Evolutionary conservation across 305 asterid genomes (phyloP).

Genomic region (Ajuga reptans): DNA sequence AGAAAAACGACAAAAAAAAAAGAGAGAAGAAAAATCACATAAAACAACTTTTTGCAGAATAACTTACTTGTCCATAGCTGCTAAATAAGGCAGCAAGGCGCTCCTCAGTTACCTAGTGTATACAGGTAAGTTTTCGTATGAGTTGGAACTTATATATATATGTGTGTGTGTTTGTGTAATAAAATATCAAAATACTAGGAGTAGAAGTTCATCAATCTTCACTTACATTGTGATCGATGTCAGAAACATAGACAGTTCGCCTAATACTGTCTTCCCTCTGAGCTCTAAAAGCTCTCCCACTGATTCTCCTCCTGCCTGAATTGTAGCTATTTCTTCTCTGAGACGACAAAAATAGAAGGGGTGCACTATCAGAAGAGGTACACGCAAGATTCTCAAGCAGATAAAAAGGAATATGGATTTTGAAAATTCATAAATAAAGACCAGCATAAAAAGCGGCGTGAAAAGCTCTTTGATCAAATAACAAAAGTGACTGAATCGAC

Average conservation of each 20-base stretch:
- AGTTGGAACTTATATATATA: neutral
- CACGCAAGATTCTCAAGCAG: neutral
- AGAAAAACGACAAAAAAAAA: neutral
- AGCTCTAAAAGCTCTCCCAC: constrained; percentile 65
- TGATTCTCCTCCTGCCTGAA: constrained; percentile 58
- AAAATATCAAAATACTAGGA: neutral
- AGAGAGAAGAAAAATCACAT: neutral
- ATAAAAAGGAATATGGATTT: neutral
- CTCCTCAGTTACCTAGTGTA: constrained; percentile 70
- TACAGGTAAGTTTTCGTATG: constrained; percentile 23
- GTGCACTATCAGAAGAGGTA: neutral
- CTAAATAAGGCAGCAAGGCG: constrained; percentile 79
- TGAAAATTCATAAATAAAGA: neutral
- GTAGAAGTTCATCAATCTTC: neutral
- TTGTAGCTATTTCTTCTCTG: constrained; percentile 64
- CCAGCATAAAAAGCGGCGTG: neutral
- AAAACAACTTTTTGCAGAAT: neutral
- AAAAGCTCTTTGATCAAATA: neutral
- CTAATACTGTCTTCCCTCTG: constrained; percentile 86
- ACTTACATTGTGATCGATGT: constrained; percentile 73
- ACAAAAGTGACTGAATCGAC: neutral
- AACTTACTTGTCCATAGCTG: constrained; percentile 81
- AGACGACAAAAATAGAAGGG: constrained; percentile 12
- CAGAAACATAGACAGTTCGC: constrained; percentile 93
- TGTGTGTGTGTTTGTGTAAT: neutral